Evolutionary conservation across 768 basidiomycete genomes (phyloP), one percentile per base, ranked within the genome.

Genomic region (Leucosporidium scottii): DNA sequence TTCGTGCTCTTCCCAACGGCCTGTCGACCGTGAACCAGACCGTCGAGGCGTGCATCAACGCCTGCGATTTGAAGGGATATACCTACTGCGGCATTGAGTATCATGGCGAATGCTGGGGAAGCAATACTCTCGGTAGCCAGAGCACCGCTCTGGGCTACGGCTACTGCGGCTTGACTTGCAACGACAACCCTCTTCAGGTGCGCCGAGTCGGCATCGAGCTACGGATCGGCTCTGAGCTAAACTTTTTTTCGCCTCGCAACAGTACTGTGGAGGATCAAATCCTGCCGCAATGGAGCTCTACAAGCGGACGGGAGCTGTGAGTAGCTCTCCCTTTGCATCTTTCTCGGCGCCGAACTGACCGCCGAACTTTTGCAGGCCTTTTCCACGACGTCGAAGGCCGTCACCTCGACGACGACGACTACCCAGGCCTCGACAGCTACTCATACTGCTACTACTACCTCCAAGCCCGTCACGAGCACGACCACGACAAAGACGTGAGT

Each of bases 11-110:
- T 13, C 50, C 69, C 4, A 62, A 66, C 54, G 64, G 63, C 15
- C 64, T 69, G 2, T 25, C 64, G 2, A 70, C 25, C 44, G 5
- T 28, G 18, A 56, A 49, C 30, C 75, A 78, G 76, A 80, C 78
- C n/a, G 70, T 70, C 53, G 72, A 72, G 27, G 55, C 44, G 0
- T 81, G 80, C 67, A 68, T 77, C 49, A 39, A 74, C 49, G 74
- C 72, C 23, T 81, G 81, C 70, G 61, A 70, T 1, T 47, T 65
- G 31, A 69, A 74, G 60, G 76, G 76, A 27, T 78, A 75, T 76
- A 61, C 69, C 10, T 67, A 77, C 51, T 79, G 79, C 31, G 79
- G 70, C 21, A 13, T 60, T 2, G 47, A 64, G 48, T 64, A 64
- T 27, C 53, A 54, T 34, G 44, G 53, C 27, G 71, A 73, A 28